Base-by-base conservation (phyloP, 768 basidiomycete species). In the Nevesoporus exiguus region DNA sequence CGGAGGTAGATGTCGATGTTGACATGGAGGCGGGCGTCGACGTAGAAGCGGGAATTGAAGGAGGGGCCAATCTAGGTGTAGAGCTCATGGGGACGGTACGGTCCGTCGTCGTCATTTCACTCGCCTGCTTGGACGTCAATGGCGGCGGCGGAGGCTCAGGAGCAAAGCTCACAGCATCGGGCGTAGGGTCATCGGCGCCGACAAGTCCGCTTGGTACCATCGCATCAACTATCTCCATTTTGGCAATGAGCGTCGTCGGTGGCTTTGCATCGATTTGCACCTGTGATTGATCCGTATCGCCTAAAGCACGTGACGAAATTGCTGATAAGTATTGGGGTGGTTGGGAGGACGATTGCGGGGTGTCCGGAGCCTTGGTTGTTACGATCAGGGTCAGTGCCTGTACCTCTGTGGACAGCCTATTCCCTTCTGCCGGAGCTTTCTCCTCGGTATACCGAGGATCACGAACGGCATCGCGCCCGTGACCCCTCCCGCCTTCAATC, bases 131-230 rank as follows among this genome's bases (percentile, higher is more conserved):
- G 54, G 37, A 61, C 46, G 52, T 59, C 59, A 68, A 70, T 66
- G 68, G 67, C 37, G 67, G 66, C 5, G 66, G 70, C 49, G 64
- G 67, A 42, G 68, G 69, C 9, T 69, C 65, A 63, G 69, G 63
- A 44, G 67, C 68, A 41, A 59, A 56, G 62, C 58, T 63, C 61
- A 61, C 63, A 59, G 53, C 57, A 54, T 62, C 58, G 47, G 62
- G 60, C 47, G 25, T 37, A 51, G 45, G 47, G 27, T 61, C 65
- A 49, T 71, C 58, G 4, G 46, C 30, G 13, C 49, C 53, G 46
- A 54, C 46, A 40, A 54, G 54, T 15, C 53, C 69, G 45, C 43
- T 65, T 7, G 57, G 63, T 29, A 70, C 45, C 21, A 56, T 29
- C 15, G 29, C 56, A 31, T 69, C 68, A 46, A 66, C 45, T 14